Percentiles rank a stretch among this genome's conserved stretches.
Conservation (phyloP, 1,284 basidiomycete genomes). For the Porodaedalea pini region DNA sequence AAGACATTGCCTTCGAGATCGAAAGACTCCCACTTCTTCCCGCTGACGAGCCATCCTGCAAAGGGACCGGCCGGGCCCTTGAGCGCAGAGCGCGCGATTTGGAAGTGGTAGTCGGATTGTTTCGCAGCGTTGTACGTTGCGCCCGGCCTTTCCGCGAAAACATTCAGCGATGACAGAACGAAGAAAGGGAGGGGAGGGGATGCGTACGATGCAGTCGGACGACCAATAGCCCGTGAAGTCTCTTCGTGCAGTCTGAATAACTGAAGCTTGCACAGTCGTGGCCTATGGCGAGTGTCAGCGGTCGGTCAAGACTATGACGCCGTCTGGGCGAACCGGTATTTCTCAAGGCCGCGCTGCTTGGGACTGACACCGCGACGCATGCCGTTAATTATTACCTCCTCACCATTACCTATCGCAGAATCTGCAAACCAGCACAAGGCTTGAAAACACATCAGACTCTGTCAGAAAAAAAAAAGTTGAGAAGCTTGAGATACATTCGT, state of each 20-base stretch:
- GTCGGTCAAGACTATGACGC: background rate
- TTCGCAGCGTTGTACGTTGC: slow-evolving; percentile 36
- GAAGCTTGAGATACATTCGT: slow-evolving; percentile 61
- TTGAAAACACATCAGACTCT: slow-evolving; percentile 27
- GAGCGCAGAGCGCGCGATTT: slow-evolving; percentile 44
- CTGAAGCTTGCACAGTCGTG: slow-evolving; percentile 46
- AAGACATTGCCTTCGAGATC: slow-evolving; percentile 22
- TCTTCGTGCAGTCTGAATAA: slow-evolving; percentile 42
- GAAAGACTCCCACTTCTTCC: slow-evolving; percentile 51
- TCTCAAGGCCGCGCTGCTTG: slow-evolving; percentile 58
- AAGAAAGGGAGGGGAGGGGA: slow-evolving; percentile 5
- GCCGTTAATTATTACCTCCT: slow-evolving; percentile 73
- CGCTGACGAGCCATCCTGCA: slow-evolving; percentile 58
- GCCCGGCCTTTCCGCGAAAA: slow-evolving; percentile 11
- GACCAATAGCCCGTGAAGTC: slow-evolving; percentile 23
- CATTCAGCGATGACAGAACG: slow-evolving; percentile 5
- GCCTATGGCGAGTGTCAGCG: slow-evolving; percentile 34
- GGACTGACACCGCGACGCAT: slow-evolving; percentile 70
- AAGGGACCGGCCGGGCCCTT: slow-evolving; percentile 45
- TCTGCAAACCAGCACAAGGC: slow-evolving; percentile 71
- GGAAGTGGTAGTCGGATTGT: slow-evolving; percentile 37
- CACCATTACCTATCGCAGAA: slow-evolving; percentile 30
- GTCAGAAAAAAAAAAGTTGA: slow-evolving; percentile 21
- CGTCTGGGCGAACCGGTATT: slow-evolving; percentile 53
- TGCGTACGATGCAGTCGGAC: slow-evolving; percentile 19